Percentiles rank a stretch among this genome's conserved stretches.
phyloP scores from a whole-genome alignment of 495 filamentous ascomycete species.

The Penicillium argentinense region DNA sequence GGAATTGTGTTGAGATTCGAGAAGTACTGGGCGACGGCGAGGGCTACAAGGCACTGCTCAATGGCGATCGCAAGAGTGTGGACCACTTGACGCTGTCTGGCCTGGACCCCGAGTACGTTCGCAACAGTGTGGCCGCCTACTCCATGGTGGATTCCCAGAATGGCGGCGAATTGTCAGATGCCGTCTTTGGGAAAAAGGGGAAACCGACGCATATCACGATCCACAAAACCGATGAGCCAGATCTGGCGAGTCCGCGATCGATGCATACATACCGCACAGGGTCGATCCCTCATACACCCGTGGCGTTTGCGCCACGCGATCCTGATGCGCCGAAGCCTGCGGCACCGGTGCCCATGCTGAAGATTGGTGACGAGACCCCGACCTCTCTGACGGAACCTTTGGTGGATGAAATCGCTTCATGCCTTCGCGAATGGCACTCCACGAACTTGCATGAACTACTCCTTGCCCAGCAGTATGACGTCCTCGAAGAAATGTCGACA shows the following conservation, averaged over 20 bases:
- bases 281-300: slow-evolving; percentile 38
- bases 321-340: slow-evolving; percentile 70
- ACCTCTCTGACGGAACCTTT: slow-evolving; percentile 85
- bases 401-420: slow-evolving; percentile 96
- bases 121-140: slow-evolving; percentile 32
- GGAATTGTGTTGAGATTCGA: slow-evolving; percentile 84
- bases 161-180: slow-evolving; percentile 36
- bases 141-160: slow-evolving; percentile 29
- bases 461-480: slow-evolving; percentile 73
- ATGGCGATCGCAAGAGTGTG: slow-evolving; percentile 33
- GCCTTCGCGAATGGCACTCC: slow-evolving; percentile 95
- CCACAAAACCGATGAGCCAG: slow-evolving; percentile 36
- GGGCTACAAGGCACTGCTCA: slow-evolving; percentile 31
- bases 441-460: slow-evolving; percentile 95
- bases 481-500: slow-evolving; percentile 76
- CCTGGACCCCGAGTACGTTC: slow-evolving; percentile 21
- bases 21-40: slow-evolving; percentile 67
- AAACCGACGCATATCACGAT: slow-evolving; percentile 46
- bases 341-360: slow-evolving; percentile 94
- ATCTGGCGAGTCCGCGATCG: slow-evolving; percentile 32
- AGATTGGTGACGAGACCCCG: slow-evolving; percentile 94
- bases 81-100: slow-evolving; percentile 22
- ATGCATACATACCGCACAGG: slow-evolving; percentile 26
- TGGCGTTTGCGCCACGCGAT: slow-evolving; percentile 39
- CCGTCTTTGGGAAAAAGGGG: slow-evolving; percentile 41